Conservation (phyloP, 176 grass and related monocot species). For the Chloris gayana region DNA sequence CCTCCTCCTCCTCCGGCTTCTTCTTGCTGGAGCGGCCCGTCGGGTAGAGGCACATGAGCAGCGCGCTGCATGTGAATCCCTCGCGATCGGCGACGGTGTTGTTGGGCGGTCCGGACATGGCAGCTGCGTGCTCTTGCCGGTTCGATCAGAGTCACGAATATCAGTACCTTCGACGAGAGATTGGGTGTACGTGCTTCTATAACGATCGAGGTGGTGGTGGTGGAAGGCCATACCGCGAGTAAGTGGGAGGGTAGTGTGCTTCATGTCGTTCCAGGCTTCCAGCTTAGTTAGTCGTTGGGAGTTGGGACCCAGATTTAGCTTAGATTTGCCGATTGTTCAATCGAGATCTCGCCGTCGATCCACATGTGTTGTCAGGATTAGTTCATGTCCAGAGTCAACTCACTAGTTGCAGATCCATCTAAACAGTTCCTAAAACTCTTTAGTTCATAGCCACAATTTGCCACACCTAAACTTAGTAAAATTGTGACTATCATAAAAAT, state of each 20-base stretch:
- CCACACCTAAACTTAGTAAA: too few relatives aligned
- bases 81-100: conserved; percentile 9
- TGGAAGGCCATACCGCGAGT: conserved; percentile 43
- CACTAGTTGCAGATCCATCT: too few relatives aligned
- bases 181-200: neutral
- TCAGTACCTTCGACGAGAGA: neutral
- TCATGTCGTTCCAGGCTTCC: conserved; percentile 44
- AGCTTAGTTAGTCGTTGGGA: neutral
- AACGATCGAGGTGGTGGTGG: conserved; percentile 21
- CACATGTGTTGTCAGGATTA: too few relatives aligned
- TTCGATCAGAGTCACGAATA: neutral
- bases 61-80: conserved; percentile 47
- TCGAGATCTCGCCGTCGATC: neutral
- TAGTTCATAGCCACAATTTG: too few relatives aligned
- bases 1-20: conserved; percentile 28
- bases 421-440: too few relatives aligned
- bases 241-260: conserved; percentile 28
- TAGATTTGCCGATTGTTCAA: conserved; percentile 26
- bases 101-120: conserved; percentile 33
- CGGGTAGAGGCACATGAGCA: conserved; percentile 46
- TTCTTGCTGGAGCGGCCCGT: conserved; percentile 46
- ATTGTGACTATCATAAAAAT: too few relatives aligned
- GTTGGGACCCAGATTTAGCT: neutral
- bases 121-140: conserved; percentile 19
- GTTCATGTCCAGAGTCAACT: too few relatives aligned